These are phyloP conservation scores for Lactarius indigo DNA, from an alignment of 768 basidiomycete species.

Conservation along the genomic window DNA sequence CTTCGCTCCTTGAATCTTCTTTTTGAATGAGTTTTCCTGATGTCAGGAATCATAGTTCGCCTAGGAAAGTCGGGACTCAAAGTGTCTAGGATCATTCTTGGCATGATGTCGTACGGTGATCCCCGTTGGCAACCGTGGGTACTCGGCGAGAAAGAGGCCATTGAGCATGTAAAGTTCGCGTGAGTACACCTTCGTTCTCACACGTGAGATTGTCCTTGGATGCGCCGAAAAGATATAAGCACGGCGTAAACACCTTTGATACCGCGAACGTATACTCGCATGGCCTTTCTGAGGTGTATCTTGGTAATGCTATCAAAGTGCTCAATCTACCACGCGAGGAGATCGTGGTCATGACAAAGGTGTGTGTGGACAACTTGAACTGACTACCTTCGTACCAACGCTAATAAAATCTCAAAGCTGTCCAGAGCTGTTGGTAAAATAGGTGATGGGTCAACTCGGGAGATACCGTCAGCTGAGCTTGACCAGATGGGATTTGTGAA, in stretches of 20 bases:
- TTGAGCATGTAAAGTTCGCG: slow-evolving; percentile 28
- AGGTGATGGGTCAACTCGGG: neutral
- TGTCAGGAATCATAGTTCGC: slow-evolving; percentile 22
- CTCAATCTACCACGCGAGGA: slow-evolving; percentile 38
- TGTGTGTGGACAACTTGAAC: slow-evolving; percentile 13
- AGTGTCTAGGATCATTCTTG: slow-evolving; percentile 63
- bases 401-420: neutral
- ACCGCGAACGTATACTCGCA: slow-evolving; percentile 44
- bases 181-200: slow-evolving; percentile 27
- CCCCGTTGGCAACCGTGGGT: slow-evolving; percentile 34
- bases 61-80: slow-evolving; percentile 54
- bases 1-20: neutral
- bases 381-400: neutral
- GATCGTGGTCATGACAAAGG: slow-evolving; percentile 45
- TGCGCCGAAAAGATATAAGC: slow-evolving; percentile 41
- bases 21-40: neutral
- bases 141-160: slow-evolving; percentile 30
- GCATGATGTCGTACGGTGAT: slow-evolving; percentile 57
- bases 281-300: slow-evolving; percentile 34
- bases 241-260: slow-evolving; percentile 63
- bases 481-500: slow-evolving; percentile 37
- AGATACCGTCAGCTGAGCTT: slow-evolving; percentile 1
- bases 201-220: slow-evolving; percentile 17
- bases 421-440: slow-evolving; percentile 4
- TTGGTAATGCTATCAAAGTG: slow-evolving; percentile 42